Evolutionary conservation across 345 rosid genomes (phyloP).

Genomic region (Eucalyptus erythrocorys): DNA sequence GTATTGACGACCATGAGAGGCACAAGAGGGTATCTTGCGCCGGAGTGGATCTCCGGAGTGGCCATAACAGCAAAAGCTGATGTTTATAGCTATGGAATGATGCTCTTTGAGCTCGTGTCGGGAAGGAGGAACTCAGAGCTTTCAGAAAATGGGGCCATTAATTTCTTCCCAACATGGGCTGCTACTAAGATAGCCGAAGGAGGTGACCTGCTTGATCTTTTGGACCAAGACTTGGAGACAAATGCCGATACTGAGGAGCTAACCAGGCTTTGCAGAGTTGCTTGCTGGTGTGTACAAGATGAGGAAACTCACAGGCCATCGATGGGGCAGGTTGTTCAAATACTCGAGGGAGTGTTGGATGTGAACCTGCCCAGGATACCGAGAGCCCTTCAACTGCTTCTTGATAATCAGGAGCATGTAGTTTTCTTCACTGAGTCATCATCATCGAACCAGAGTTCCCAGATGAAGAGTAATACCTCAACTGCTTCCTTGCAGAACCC

Average conservation of each 20-base stretch:
- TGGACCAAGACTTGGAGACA: constrained; percentile 30
- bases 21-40: constrained; percentile 81
- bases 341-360: constrained; percentile 57
- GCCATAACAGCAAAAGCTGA: constrained; percentile 79
- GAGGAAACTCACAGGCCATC: constrained; percentile 60
- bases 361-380: constrained; percentile 54
- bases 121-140: constrained; percentile 64
- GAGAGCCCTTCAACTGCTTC: constrained; percentile 37
- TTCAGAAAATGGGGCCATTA: constrained; percentile 20
- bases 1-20: constrained; percentile 80
- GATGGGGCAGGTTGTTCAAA: constrained; percentile 80
- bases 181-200: not conserved
- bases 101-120: constrained; percentile 60
- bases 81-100: constrained; percentile 86
- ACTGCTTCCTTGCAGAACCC: constrained; percentile 9
- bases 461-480: constrained; percentile 6
- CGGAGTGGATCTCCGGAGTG: constrained; percentile 84
- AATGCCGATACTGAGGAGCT: constrained; percentile 42
- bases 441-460: constrained; percentile 20
- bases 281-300: constrained; percentile 85
- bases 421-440: constrained; percentile 40
- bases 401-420: constrained; percentile 13
- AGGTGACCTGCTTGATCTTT: constrained; percentile 21
- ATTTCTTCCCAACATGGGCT: not conserved
- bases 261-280: constrained; percentile 41